Conservation (phyloP, 2,329 filamentous ascomycete species). For the Colletotrichum tofieldiae region DNA sequence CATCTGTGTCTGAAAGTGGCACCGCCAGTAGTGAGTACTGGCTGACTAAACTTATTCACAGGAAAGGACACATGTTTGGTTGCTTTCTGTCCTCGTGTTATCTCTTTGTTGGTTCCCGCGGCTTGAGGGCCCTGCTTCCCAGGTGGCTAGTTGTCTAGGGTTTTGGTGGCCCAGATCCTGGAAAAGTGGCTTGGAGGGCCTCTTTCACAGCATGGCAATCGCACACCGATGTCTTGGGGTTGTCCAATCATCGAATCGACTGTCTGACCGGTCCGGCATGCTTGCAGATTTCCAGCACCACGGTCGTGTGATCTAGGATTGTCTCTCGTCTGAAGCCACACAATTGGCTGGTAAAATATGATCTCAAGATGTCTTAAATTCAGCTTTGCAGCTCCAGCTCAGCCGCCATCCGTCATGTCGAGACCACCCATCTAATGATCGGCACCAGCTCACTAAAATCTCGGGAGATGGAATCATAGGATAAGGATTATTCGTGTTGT, state of each 20-base stretch:
- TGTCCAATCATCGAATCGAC: conserved; percentile 5
- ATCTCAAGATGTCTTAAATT: conserved; percentile 11
- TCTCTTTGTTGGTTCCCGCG: conserved; percentile 13
- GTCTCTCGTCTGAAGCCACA: conserved; percentile 11
- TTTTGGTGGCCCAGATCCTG: background rate
- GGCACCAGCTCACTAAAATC: background rate
- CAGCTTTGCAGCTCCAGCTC: background rate
- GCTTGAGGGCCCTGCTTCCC: background rate
- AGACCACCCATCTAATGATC: conserved; percentile 3
- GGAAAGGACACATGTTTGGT: background rate
- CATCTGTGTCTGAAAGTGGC: background rate
- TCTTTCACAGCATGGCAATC: conserved; percentile 17
- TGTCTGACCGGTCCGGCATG: conserved; percentile 34
- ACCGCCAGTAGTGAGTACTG: background rate
- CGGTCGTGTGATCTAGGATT: conserved; percentile 31
- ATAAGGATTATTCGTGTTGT: conserved; percentile 6
- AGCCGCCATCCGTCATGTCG: background rate
- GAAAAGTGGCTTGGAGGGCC: conserved; percentile 13
- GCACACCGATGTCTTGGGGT: conserved; percentile 34
- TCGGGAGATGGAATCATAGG: background rate
- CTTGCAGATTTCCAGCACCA: conserved; percentile 32
- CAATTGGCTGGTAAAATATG: background rate
- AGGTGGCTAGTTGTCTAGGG: background rate
- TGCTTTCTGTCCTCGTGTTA: background rate
- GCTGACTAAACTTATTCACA: background rate